Conservation (phyloP, 148 eudicot species). For the Dianthus caryophyllus region DNA sequence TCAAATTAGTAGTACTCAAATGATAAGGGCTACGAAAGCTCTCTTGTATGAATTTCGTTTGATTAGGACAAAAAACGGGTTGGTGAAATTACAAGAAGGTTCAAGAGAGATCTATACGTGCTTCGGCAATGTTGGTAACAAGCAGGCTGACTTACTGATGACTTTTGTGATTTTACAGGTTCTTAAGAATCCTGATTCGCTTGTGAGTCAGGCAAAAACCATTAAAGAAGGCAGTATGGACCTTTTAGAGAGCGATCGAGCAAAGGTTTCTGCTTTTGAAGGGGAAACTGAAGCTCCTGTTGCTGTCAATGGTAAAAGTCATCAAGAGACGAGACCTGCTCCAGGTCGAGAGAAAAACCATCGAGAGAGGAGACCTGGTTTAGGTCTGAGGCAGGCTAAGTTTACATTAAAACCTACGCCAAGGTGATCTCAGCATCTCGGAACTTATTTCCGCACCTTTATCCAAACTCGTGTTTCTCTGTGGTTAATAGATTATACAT, state of each 20-base stretch:
- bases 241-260: slow-evolving; percentile 23
- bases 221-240: slow-evolving; percentile 39
- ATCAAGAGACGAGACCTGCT: no score
- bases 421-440: slow-evolving; percentile 31
- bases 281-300: slow-evolving; percentile 19
- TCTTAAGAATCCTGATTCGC: slow-evolving; percentile 37
- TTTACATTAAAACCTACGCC: slow-evolving; percentile 41
- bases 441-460: neutral
- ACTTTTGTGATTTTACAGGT: slow-evolving; percentile 28
- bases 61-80: no score
- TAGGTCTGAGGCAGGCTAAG: slow-evolving; percentile 46
- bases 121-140: neutral
- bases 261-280: slow-evolving; percentile 3
- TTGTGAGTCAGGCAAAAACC: slow-evolving; percentile 42
- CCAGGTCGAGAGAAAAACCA: no score
- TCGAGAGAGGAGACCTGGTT: slow-evolving; percentile 48
- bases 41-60: no score
- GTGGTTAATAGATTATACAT: no score
- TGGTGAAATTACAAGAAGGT: no score
- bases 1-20: no score
- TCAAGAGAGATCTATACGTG: no score
- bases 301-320: slow-evolving; percentile 21
- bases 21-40: no score
- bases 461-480: no score
- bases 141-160: slow-evolving; percentile 1